phyloP scores from a whole-genome alignment of 1,284 basidiomycete species.

The Sporisorium iseilematis-ciliati region DNA sequence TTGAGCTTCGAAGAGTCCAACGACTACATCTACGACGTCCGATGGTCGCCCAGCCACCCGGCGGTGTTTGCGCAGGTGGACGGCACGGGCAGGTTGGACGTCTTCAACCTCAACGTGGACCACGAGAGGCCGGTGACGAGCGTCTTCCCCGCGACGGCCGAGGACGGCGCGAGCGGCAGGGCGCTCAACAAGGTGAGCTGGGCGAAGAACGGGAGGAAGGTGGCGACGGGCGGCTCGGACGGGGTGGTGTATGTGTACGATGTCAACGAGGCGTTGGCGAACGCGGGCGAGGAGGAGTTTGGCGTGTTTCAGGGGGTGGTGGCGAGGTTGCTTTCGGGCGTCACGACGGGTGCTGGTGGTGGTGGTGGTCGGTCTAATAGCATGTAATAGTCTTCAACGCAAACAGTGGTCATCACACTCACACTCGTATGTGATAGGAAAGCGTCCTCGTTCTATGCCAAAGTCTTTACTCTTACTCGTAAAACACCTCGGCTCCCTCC shows the following conservation, averaged over 20 bases:
- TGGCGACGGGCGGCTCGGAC: conserved; percentile 88
- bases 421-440: too few species aligned
- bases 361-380: neutral
- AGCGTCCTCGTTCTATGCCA: too few species aligned
- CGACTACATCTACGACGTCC: conserved; percentile 98
- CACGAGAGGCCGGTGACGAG: conserved; percentile 75
- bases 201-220: conserved; percentile 88
- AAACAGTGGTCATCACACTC: neutral
- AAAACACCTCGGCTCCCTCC: conserved; percentile 51
- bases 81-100: conserved; percentile 91
- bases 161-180: neutral
- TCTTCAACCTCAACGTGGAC: conserved; percentile 95
- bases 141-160: conserved; percentile 2
- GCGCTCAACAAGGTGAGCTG: conserved; percentile 96
- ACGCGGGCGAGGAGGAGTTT: conserved; percentile 55
- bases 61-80: conserved; percentile 93
- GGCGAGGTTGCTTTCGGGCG: conserved; percentile 23
- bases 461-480: conserved; percentile 1
- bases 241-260: conserved; percentile 91
- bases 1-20: conserved; percentile 87
- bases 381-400: neutral
- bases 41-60: conserved; percentile 96
- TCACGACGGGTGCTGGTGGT: neutral
- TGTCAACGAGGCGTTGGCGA: conserved; percentile 38
- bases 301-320: conserved; percentile 48